Evolutionary conservation across 352 stramenopile genomes (phyloP), one percentile per base, ranked within the genome.

Genomic region (Phytophthora sojae): DNA sequence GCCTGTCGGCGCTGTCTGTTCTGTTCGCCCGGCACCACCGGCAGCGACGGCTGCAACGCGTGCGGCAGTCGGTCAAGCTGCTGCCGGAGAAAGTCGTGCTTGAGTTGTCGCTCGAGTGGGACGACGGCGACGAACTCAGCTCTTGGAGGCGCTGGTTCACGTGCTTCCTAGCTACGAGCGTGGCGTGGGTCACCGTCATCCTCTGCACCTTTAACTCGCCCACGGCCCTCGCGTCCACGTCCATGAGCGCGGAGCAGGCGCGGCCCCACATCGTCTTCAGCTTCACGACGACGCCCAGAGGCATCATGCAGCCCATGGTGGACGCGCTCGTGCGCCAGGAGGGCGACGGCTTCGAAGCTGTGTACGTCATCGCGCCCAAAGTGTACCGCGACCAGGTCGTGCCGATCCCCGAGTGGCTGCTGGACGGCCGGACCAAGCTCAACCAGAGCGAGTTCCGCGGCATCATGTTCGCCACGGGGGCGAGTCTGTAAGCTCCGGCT

Each of bases 201-300:
- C 60, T 88, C 6, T 76, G 70, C 35, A 75, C 55, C 19, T 85
- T 86, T 62, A 68, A 79, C 57, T 67, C 76, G 23, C 82, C 76
- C 39, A 74, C 65, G 2, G 44, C 60, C 19, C 61, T 58, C 44
- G 55, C 64, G 21, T 50, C 52, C 21, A 65, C 56, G n/a, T 51
- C 32, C n/a, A 68, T 74, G 61, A 69, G 67, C 32, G 54, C 54
- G 11, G 47, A 58, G 21, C 60, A 77, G 23, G 69, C 57, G 11
- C 75, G 69, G 26, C 79, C 81, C 1, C 79, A 76, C 21, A 73
- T 85, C 44, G 80, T 88, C 4, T 90, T 88, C 61, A 90, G 82
- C 71, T 86, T 90, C 62, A 90, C 82, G 17, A 86, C 82, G 4
- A 90, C 74, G 14, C 54, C 71, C 9, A 45, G 58, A 17, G 61